Evolutionary conservation across 2,329 filamentous ascomycete species (phyloP).

Genomic region (Podosphaera leucotricha): DNA sequence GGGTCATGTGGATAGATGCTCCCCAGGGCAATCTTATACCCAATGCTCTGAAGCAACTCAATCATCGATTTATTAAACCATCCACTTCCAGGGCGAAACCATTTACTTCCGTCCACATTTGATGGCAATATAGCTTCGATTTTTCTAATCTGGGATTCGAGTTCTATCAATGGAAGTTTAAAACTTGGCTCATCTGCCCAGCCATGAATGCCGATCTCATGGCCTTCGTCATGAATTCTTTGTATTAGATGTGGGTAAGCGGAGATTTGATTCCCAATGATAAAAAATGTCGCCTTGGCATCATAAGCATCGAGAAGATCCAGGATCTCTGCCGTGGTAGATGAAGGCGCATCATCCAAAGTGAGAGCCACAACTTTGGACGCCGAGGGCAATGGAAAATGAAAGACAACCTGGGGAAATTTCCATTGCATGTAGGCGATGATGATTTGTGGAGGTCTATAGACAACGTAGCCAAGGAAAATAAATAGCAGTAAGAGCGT

Average conservation of each 20-base stretch:
- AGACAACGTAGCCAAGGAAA: constrained; percentile 40
- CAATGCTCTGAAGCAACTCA: constrained; percentile 30
- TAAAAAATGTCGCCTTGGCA: constrained; percentile 65
- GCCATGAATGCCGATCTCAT: constrained; percentile 69
- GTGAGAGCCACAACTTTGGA: constrained; percentile 54
- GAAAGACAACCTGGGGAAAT: constrained; percentile 63
- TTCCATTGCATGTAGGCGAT: constrained; percentile 45
- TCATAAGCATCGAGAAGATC: constrained; percentile 38
- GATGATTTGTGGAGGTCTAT: constrained; percentile 54
- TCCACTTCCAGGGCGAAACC: constrained; percentile 66
- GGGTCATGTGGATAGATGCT: constrained; percentile 78
- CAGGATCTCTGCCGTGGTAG: constrained; percentile 46
- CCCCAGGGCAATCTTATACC: constrained; percentile 55
- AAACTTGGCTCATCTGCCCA: constrained; percentile 66
- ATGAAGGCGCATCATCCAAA: constrained; percentile 65
- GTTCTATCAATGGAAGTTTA: constrained; percentile 30
- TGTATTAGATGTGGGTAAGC: constrained; percentile 30
- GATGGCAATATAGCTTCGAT: constrained; percentile 30
- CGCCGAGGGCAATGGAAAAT: constrained; percentile 29
- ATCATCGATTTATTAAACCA: constrained; percentile 58
- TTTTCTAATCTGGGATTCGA: constrained; percentile 36
- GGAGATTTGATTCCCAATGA: constrained; percentile 56
- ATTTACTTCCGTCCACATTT: constrained; percentile 31
- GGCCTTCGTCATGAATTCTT: constrained; percentile 33
- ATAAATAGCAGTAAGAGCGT: constrained; percentile 10